Evolutionary conservation across 345 rosid species (phyloP).

Genomic region (Syzygium aromaticum): DNA sequence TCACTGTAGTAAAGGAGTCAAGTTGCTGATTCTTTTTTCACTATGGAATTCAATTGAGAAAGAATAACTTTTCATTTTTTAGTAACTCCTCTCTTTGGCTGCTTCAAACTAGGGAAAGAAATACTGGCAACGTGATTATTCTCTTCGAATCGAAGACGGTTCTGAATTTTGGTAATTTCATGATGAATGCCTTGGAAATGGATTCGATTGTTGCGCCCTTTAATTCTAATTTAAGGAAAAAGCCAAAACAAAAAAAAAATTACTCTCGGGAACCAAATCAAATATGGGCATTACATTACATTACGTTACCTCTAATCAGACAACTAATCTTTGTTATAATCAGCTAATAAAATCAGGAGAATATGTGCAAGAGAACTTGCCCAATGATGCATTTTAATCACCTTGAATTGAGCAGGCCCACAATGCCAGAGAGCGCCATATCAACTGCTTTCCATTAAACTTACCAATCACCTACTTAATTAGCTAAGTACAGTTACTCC

Average conservation of each 20-base stretch:
- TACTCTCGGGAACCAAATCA: neutral
- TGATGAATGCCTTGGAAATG: neutral
- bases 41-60: neutral
- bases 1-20: neutral
- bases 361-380: neutral
- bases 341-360: neutral
- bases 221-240: neutral
- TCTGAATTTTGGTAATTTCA: neutral
- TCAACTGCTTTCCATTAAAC: neutral
- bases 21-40: neutral
- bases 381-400: neutral
- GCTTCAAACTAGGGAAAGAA: neutral
- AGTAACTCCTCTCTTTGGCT: neutral
- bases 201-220: neutral
- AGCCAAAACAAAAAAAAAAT: neutral
- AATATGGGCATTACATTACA: neutral
- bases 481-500: neutral
- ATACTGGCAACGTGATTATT: accelerated
- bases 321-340: neutral
- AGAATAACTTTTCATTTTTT: neutral
- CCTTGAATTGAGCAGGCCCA: neutral
- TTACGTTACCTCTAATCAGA: neutral
- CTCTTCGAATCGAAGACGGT: neutral
- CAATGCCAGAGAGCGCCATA: neutral
- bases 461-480: neutral